phyloP scores from a whole-genome alignment of 192 early-diverging fungal species.

The Linnemannia elongata region DNA sequence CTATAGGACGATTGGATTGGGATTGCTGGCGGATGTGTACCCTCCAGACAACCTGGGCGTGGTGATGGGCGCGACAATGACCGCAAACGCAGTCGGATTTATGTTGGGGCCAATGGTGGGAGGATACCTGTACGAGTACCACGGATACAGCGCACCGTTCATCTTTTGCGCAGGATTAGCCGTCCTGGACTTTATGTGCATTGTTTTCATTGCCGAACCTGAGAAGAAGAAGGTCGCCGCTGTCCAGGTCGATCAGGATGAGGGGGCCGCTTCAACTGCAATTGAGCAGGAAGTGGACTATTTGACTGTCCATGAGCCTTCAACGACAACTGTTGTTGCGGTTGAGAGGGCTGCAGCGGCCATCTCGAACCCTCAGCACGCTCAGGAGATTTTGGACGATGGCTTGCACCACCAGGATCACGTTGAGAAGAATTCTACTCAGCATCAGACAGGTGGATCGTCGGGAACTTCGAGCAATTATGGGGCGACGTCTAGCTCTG shows the following conservation, averaged over 20 bases:
- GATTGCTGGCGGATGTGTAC: conserved; percentile 81
- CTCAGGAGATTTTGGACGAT: conserved; percentile 52
- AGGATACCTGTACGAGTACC: conserved; percentile 73
- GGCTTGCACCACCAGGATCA: conserved; percentile 22
- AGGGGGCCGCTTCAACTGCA: background rate
- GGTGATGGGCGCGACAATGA: conserved; percentile 81
- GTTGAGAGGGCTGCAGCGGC: conserved; percentile 25
- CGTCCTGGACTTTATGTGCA: conserved; percentile 70
- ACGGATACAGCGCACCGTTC: conserved; percentile 76
- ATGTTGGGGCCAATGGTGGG: conserved; percentile 79
- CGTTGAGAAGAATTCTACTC: background rate
- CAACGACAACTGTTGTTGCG: conserved; percentile 39
- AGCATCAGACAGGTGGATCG: background rate
- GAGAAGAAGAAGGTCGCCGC: conserved; percentile 36
- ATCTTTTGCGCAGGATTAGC: conserved; percentile 76
- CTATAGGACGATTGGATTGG: conserved; percentile 74
- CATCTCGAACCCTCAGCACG: conserved; percentile 41
- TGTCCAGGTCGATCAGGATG: background rate
- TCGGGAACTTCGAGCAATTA: conserved; percentile 10
- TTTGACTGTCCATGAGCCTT: conserved; percentile 12
- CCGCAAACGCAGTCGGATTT: conserved; percentile 76
- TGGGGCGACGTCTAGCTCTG: conserved; percentile 12
- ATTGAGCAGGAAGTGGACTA: conserved; percentile 24
- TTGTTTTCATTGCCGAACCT: conserved; percentile 75
- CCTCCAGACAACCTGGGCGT: conserved; percentile 69